Percentiles rank a stretch among this genome's conserved stretches.
Conservation (phyloP, 1,284 basidiomycete species). For the Pseudozyma tsukubaensis region DNA sequence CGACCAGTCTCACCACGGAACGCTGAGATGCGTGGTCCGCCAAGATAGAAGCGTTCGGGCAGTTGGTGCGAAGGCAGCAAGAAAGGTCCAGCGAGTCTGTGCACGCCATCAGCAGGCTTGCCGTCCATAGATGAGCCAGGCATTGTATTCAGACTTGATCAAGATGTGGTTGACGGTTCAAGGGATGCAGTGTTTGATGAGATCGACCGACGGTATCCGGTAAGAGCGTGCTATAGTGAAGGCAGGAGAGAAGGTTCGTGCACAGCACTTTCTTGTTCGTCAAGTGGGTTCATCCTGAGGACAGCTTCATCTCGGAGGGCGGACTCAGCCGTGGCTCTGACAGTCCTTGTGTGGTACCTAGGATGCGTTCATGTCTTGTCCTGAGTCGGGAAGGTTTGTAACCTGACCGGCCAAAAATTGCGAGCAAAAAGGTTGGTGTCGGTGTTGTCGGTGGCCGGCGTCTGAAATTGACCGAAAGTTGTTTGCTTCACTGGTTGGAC, state of each 20-base stretch:
- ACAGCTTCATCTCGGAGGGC: too few relatives aligned
- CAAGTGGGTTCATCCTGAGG: too few relatives aligned
- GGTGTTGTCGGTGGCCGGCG: conserved; percentile 19
- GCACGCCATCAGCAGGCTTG: background rate
- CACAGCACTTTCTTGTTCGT: too few relatives aligned
- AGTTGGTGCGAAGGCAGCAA: conserved; percentile 34
- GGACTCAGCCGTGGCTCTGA: too few relatives aligned
- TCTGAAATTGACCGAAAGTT: conserved; percentile 10
- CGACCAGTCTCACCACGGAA: conserved; percentile 26
- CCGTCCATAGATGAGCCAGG: conserved; percentile 15
- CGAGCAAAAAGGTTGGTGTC: background rate
- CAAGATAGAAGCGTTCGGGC: conserved; percentile 37
- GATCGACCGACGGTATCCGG: too few relatives aligned
- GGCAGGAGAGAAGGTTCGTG: too few relatives aligned
- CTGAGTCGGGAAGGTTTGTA: conserved; percentile 4
- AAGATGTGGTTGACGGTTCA: too few relatives aligned
- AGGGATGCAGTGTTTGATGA: too few relatives aligned
- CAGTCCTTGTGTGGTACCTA: too few relatives aligned
- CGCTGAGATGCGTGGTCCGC: conserved; percentile 29
- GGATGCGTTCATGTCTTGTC: too few relatives aligned
- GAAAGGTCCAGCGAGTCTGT: conserved; percentile 23
- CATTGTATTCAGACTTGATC: too few relatives aligned
- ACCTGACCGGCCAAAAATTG: conserved; percentile 11
- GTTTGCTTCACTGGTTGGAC: conserved; percentile 3
- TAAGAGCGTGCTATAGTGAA: too few relatives aligned